phyloP scores from a whole-genome alignment of 192 early-diverging fungal species.

The Helicostylum pulchrum region DNA sequence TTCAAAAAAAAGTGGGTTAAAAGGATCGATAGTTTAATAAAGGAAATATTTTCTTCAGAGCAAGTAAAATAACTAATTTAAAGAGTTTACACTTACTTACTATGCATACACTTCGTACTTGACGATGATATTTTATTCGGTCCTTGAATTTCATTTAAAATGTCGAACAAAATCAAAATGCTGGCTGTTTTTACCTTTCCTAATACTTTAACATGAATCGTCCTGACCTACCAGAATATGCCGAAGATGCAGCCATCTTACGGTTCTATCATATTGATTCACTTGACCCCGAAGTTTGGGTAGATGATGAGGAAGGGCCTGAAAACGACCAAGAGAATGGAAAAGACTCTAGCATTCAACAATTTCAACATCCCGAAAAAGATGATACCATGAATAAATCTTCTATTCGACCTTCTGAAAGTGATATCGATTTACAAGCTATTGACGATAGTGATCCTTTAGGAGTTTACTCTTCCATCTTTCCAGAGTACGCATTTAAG shows the following conservation, averaged over 20 bases:
- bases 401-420: constrained; percentile 26
- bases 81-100: too few species aligned
- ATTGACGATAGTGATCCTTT: constrained; percentile 48
- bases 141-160: too few species aligned
- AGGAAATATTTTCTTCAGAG: too few species aligned
- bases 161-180: too few species aligned
- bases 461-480: constrained; percentile 40
- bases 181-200: too few species aligned
- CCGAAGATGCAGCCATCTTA: constrained; percentile 43
- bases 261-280: constrained; percentile 52
- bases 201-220: constrained; percentile 2
- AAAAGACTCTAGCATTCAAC: constrained; percentile 32
- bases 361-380: constrained; percentile 18
- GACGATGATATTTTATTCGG: too few species aligned
- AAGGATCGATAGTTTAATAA: too few species aligned
- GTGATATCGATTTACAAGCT: constrained; percentile 28
- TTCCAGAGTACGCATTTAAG: constrained; percentile 15
- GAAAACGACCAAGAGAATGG: constrained; percentile 25
- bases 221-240: constrained; percentile 25
- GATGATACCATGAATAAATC: constrained; percentile 8
- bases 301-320: constrained; percentile 36
- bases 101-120: too few species aligned
- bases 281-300: constrained; percentile 46
- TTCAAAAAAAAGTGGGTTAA: too few species aligned
- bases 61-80: too few species aligned